A percentile compares a stretch with the other conserved stretches of the same genome.
Evolutionary conservation across 2,329 filamentous ascomycete species (phyloP).

Genomic region (Trichophyton benhamiae): DNA sequence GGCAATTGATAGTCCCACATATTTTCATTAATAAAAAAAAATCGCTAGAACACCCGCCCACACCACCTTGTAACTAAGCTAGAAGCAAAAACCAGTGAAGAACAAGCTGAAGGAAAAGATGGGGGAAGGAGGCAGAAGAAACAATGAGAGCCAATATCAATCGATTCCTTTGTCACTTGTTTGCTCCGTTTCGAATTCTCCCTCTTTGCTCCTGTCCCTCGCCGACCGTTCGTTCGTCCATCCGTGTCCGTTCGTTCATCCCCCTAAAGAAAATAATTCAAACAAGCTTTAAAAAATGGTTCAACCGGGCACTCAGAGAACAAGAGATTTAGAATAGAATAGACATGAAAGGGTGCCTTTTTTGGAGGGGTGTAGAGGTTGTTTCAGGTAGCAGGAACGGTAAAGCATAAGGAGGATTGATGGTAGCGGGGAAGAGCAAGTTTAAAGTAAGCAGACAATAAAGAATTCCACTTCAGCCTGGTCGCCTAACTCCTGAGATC

Average conservation of each 20-base stretch:
- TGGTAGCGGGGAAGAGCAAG: neutral
- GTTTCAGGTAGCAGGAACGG: neutral
- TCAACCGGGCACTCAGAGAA: neutral
- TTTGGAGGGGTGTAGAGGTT: neutral
- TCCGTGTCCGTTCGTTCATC: neutral
- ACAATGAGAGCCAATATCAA: no score
- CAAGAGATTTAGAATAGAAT: neutral
- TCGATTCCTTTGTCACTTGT: no score
- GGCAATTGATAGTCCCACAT: no score
- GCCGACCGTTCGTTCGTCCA: neutral
- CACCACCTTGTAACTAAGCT: no score
- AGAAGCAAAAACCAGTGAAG: no score
- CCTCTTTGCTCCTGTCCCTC: neutral
- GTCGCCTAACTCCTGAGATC: neutral
- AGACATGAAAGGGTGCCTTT: no score
- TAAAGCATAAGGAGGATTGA: neutral
- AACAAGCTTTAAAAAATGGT: conserved; percentile 2
- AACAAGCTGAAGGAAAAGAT: no score
- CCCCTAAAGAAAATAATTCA: neutral
- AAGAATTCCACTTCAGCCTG: neutral
- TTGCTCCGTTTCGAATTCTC: neutral
- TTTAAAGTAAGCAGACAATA: neutral
- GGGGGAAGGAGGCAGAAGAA: no score
- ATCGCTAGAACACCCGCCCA: no score
- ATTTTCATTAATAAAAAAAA: no score